Conservation (phyloP, 148 eudicot genomes). For the Silene latifolia region DNA sequence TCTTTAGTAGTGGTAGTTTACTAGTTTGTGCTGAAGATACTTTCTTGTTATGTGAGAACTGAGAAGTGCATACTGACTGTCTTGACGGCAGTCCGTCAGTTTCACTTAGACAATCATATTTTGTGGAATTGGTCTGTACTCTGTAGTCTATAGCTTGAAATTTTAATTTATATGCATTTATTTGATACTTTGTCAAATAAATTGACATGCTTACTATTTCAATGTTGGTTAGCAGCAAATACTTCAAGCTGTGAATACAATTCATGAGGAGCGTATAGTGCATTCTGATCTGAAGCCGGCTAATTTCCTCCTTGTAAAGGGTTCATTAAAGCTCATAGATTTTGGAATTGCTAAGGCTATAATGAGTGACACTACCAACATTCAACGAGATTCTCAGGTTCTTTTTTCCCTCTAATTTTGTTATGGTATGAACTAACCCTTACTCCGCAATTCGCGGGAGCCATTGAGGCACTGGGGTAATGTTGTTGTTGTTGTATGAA, state of each 20-base stretch:
- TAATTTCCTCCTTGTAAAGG: conserved; percentile 93
- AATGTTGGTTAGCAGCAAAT: conserved; percentile 59
- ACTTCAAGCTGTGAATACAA: conserved; percentile 90
- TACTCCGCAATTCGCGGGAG: too few relatives aligned
- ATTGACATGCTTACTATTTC: conserved; percentile 20
- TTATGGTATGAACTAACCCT: too few relatives aligned
- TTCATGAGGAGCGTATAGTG: conserved; percentile 96
- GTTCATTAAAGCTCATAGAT: conserved; percentile 89
- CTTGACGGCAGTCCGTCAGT: background rate
- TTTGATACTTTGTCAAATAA: background rate
- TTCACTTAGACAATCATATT: background rate
- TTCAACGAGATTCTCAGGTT: conserved; percentile 96
- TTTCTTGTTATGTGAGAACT: background rate
- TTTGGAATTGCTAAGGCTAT: conserved; percentile 97
- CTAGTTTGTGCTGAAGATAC: background rate
- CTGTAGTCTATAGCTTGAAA: too few relatives aligned
- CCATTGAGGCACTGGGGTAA: too few relatives aligned
- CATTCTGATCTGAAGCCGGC: conserved; percentile 97
- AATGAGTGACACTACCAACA: conserved; percentile 95
- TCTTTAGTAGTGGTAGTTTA: too few relatives aligned
- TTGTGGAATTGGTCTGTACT: too few relatives aligned
- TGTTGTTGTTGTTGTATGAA: too few relatives aligned
- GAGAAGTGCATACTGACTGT: background rate
- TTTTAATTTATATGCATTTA: background rate
- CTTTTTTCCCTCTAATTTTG: background rate